phyloP scores from a whole-genome alignment of 345 rosid genomes.

The Acer saccharum region DNA sequence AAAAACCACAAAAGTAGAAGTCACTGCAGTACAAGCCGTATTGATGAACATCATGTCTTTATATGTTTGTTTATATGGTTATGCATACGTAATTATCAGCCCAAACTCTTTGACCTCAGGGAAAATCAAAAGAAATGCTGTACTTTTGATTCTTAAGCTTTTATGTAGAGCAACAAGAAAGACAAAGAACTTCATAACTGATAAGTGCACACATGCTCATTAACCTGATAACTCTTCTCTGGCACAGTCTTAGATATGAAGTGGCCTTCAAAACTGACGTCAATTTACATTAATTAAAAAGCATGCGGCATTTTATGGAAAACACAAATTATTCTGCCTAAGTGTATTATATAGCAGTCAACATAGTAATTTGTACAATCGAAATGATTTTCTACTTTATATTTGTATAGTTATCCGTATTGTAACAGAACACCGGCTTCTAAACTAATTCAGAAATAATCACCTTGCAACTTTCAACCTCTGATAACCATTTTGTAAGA shows the following conservation, averaged over 20 bases:
- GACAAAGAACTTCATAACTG: conserved; percentile 9
- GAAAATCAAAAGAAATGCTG: conserved; percentile 1
- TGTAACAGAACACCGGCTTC: conserved; percentile 8
- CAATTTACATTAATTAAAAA: background rate
- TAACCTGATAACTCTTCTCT: background rate
- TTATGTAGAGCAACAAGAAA: background rate
- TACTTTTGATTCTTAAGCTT: background rate
- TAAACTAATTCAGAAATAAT: conserved; percentile 24
- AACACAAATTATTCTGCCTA: background rate
- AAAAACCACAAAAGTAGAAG: conserved; percentile 6
- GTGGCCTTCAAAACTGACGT: conserved; percentile 3
- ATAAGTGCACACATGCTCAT: conserved; percentile 1
- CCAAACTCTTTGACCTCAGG: conserved; percentile 1
- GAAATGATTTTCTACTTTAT: background rate
- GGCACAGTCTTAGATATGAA: background rate
- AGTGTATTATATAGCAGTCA: background rate
- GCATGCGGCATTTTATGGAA: background rate
- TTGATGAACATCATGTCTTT: background rate
- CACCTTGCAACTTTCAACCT: conserved; percentile 81
- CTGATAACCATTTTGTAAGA: conserved; percentile 78
- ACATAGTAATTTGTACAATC: background rate
- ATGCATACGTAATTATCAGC: background rate
- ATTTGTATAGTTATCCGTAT: background rate
- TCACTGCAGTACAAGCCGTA: conserved; percentile 2
- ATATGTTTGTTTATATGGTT: background rate